Conservation (phyloP, 495 filamentous ascomycete species). For the Pseudomonodictys pantanalensis region DNA sequence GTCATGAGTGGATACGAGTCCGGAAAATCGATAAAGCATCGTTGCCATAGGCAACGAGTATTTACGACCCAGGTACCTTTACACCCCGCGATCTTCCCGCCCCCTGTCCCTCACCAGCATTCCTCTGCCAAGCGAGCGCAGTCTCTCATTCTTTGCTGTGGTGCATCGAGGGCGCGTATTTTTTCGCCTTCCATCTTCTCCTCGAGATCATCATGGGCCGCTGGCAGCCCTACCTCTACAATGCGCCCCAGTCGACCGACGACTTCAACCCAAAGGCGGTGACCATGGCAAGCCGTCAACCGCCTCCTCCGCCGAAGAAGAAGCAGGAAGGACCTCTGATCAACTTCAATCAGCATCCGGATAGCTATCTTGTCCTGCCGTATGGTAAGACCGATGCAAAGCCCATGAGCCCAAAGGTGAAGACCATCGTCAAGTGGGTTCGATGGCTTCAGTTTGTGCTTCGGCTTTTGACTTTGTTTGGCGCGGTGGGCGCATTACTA, state of each 20-base stretch:
- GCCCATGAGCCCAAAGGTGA: conserved; percentile 68
- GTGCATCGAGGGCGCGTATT: conserved; percentile 26
- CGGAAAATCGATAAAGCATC: conserved; percentile 7
- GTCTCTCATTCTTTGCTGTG: conserved; percentile 15
- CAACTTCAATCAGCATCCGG: conserved; percentile 75
- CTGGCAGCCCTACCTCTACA: conserved; percentile 74
- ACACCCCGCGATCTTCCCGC: conserved; percentile 8
- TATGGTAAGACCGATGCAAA: conserved; percentile 54
- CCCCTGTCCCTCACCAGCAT: conserved; percentile 25
- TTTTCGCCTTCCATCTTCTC: conserved; percentile 13
- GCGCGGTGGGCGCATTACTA: conserved; percentile 65
- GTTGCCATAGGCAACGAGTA: conserved; percentile 29
- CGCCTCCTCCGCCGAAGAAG: conserved; percentile 52
- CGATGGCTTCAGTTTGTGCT: conserved; percentile 65
- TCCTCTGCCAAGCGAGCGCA: conserved; percentile 20
- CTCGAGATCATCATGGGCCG: conserved; percentile 39
- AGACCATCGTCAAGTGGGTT: conserved; percentile 62
- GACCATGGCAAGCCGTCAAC: conserved; percentile 66
- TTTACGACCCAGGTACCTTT: conserved; percentile 15
- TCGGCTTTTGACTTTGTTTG: conserved; percentile 61
- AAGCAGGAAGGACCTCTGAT: conserved; percentile 72
- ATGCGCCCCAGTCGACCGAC: conserved; percentile 53
- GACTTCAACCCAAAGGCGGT: conserved; percentile 80
- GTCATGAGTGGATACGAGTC: conserved; percentile 1
- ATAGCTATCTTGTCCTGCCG: conserved; percentile 53